These are phyloP conservation scores for Saitoella complicata DNA, from an alignment of 805 yeast genomes.

Conservation along the genomic window DNA sequence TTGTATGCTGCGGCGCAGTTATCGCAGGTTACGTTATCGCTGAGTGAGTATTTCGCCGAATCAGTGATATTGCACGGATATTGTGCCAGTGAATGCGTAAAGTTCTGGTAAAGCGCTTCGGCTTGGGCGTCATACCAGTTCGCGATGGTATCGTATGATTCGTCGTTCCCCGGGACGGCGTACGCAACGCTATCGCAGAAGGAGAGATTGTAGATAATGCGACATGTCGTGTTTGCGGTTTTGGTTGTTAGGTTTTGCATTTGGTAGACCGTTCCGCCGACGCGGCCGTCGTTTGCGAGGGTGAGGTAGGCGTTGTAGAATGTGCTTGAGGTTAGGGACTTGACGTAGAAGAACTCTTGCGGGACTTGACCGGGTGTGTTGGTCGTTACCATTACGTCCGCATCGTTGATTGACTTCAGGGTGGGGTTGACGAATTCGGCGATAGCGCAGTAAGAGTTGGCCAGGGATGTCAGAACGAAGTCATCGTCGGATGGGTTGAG, in stretches of 20 bases:
- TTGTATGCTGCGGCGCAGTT: constrained; percentile 59
- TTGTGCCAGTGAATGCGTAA: constrained; percentile 59
- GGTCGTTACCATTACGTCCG: constrained; percentile 1
- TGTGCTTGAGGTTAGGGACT: constrained; percentile 44
- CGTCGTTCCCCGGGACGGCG: constrained; percentile 51
- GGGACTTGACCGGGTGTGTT: constrained; percentile 1
- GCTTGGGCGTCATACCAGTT: constrained; percentile 52
- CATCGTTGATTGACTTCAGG: not conserved
- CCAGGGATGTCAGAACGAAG: not conserved
- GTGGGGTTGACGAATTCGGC: not conserved
- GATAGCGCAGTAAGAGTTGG: constrained; percentile 1
- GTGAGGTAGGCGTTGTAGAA: constrained; percentile 50
- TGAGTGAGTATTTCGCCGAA: constrained; percentile 57
- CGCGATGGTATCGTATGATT: constrained; percentile 25
- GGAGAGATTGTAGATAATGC: constrained; percentile 52
- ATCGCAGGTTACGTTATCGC: constrained; percentile 39
- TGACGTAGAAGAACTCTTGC: constrained; percentile 43
- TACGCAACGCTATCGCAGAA: constrained; percentile 77
- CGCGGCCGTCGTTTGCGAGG: constrained; percentile 25
- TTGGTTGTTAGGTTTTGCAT: constrained; percentile 37
- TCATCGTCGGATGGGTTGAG: not conserved
- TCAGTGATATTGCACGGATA: constrained; percentile 50
- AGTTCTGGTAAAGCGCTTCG: constrained; percentile 37
- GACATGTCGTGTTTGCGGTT: constrained; percentile 36
- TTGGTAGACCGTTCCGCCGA: constrained; percentile 50